Base-by-base conservation (phyloP, 202 grass and related monocot genomes). In the Bolboschoenoplectus hybrid region DNA sequence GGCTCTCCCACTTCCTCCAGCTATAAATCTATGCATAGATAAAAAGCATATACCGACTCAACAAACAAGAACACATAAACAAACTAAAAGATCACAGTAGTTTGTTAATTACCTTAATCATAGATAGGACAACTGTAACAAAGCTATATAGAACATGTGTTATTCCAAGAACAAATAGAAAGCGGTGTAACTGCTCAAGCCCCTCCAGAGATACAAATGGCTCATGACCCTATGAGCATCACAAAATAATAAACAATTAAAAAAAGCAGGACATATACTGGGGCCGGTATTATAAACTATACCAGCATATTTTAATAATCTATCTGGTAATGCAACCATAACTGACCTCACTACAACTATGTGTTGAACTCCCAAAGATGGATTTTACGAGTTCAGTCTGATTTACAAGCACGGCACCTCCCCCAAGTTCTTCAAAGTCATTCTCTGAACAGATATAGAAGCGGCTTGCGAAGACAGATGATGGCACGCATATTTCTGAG, bases 121-220 rank as follows among this genome's bases (percentile, higher is more conserved):
- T 95, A 12, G 93, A 95, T 67, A 98, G 62, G 64, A 94, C 96
- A 40, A 95, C 96, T 4, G 96, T 98, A 14, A 98, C 79, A 61
- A 98, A 98, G 90, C 90, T 94, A 76, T 94, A 98, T 34, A 95
- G 16, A 34, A 98, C 93, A 85, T 98, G 96, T 36, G 96, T 98
- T 82, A 94, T 94, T 78, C 96, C 93, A 88, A 95, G 93, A 88
- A 98, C 93, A 81, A 98, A 98, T 9, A 98, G 51, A 71, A 98
- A 94, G 14, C 91, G 87, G 78, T 98, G 93, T 78, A 98, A 88
- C 73, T 98, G 93, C 80, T 94, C 93, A 44, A 98, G 93, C 63
- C 96, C 96, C 82, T 98, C 90, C 2, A 95, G 88, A 20, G 96
- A 92, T 74, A 98, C 96, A 87, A 98, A 98, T 70, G 93, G 91